phyloP scores from a whole-genome alignment of 768 basidiomycete species.

The Porpolomopsis calyptriformis region DNA sequence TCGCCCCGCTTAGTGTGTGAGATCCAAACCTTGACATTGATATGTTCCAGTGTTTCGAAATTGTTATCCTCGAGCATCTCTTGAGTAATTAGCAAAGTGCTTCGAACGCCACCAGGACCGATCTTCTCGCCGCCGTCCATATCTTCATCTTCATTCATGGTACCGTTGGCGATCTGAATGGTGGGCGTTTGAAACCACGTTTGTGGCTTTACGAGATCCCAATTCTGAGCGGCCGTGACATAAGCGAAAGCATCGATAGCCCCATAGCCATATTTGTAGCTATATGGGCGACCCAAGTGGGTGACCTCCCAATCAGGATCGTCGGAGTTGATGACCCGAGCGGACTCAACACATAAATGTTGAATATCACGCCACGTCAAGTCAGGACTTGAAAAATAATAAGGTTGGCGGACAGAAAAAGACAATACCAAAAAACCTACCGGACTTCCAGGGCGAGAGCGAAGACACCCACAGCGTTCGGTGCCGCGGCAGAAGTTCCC shows the following conservation, averaged over 20 bases:
- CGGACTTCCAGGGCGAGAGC: conserved; percentile 82
- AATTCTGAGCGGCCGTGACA: conserved; percentile 69
- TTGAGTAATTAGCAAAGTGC: conserved; percentile 54
- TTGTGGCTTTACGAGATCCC: conserved; percentile 89
- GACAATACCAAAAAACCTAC: conserved; percentile 28
- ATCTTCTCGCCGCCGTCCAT: conserved; percentile 63
- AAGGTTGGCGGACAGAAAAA: conserved; percentile 5
- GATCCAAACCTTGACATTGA: conserved; percentile 91
- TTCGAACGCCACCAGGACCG: conserved; percentile 48
- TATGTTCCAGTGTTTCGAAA: conserved; percentile 81
- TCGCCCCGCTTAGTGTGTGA: conserved; percentile 80
- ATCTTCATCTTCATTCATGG: conserved; percentile 39
- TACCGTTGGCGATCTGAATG: conserved; percentile 53
- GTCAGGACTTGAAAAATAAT: conserved; percentile 53
- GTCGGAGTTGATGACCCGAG: conserved; percentile 67
- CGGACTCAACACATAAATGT: conserved; percentile 71
- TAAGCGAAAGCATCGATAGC: conserved; percentile 74
- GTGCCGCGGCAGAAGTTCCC: conserved; percentile 96
- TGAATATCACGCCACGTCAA: conserved; percentile 96
- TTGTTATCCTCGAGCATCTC: conserved; percentile 63
- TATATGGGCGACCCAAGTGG: conserved; percentile 49
- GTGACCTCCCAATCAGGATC: conserved; percentile 94
- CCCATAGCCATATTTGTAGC: conserved; percentile 96
- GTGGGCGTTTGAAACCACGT: conserved; percentile 76
- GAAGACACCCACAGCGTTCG: conserved; percentile 90